phyloP scores from a whole-genome alignment of 306 rosid genomes.

The Lathyrus sativus region DNA sequence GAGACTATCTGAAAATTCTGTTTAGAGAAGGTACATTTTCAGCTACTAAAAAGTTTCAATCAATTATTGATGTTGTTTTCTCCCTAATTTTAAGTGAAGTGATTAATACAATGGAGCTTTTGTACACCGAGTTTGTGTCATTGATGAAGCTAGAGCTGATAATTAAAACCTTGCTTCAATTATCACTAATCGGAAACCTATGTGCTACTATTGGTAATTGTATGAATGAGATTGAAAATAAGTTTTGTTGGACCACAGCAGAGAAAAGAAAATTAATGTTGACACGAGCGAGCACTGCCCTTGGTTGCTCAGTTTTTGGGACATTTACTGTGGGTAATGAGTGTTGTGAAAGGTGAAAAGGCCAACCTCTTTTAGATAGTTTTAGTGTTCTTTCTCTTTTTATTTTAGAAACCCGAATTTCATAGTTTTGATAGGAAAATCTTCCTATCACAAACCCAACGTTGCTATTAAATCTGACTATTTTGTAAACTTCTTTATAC shows the following conservation, averaged over 20 bases:
- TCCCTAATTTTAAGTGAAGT: not conserved
- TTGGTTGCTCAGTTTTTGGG: no score
- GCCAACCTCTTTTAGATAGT: no score
- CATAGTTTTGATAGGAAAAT: no score
- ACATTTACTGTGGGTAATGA: no score
- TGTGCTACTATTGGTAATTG: not conserved
- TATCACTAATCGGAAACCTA: not conserved
- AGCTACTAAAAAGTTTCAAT: not conserved
- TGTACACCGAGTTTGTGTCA: not conserved
- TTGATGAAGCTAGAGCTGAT: not conserved
- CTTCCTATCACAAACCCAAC: no score
- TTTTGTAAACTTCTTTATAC: not conserved
- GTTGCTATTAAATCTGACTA: not conserved
- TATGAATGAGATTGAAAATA: no score
- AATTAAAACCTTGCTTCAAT: not conserved
- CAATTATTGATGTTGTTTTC: not conserved
- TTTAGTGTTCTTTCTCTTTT: no score
- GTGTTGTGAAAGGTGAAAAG: no score
- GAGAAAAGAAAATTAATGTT: not conserved
- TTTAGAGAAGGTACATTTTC: not conserved
- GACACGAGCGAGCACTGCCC: not conserved
- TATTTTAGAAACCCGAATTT: no score
- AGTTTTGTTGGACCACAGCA: not conserved
- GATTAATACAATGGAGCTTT: not conserved
- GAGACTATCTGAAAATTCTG: constrained; percentile 58